These are phyloP conservation scores for Penicillium brevicompactum DNA, from an alignment of 2,329 filamentous ascomycete species.

Conservation along the genomic window DNA sequence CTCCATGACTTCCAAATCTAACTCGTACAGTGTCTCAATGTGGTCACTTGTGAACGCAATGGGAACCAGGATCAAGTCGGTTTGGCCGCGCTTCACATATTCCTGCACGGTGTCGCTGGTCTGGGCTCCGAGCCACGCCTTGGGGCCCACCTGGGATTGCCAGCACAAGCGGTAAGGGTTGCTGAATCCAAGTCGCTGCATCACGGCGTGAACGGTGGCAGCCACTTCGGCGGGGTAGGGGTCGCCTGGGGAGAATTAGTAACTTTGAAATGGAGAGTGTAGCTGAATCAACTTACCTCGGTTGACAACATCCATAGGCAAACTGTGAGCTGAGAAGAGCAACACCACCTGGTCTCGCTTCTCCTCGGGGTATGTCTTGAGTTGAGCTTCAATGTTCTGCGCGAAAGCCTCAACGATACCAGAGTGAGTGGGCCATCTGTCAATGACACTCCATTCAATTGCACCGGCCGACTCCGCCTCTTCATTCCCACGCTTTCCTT, in stretches of 20 bases:
- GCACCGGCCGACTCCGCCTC: slow-evolving; percentile 62
- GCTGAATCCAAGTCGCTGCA: slow-evolving; percentile 81
- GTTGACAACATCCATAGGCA: slow-evolving; percentile 98
- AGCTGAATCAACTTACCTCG: slow-evolving; percentile 58
- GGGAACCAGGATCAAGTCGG: slow-evolving; percentile 85
- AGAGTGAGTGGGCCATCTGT: slow-evolving; percentile 91
- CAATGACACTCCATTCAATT: slow-evolving; percentile 96
- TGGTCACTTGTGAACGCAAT: slow-evolving; percentile 99
- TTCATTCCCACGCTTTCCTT: slow-evolving; percentile 68
- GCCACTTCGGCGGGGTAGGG: slow-evolving; percentile 95
- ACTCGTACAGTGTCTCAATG: slow-evolving; percentile 93
- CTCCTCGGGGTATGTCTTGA: slow-evolving; percentile 81
- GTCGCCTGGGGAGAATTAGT: slow-evolving; percentile 61
- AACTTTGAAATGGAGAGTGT: not conserved
- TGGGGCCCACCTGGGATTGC: slow-evolving; percentile 97
- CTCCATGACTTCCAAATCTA: slow-evolving; percentile 93
- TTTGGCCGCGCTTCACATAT: slow-evolving; percentile 88
- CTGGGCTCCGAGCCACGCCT: slow-evolving; percentile 92
- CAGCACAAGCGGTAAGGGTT: slow-evolving; percentile 94
- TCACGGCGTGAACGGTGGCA: slow-evolving; percentile 95
- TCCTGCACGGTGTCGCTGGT: slow-evolving; percentile 84
- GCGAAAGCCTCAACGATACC: slow-evolving; percentile 92
- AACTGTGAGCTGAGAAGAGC: slow-evolving; percentile 90
- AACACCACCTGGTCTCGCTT: slow-evolving; percentile 78
- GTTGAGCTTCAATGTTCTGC: slow-evolving; percentile 82